Evolutionary conservation across 768 basidiomycete species (phyloP).

Genomic region (Mycena maculata): DNA sequence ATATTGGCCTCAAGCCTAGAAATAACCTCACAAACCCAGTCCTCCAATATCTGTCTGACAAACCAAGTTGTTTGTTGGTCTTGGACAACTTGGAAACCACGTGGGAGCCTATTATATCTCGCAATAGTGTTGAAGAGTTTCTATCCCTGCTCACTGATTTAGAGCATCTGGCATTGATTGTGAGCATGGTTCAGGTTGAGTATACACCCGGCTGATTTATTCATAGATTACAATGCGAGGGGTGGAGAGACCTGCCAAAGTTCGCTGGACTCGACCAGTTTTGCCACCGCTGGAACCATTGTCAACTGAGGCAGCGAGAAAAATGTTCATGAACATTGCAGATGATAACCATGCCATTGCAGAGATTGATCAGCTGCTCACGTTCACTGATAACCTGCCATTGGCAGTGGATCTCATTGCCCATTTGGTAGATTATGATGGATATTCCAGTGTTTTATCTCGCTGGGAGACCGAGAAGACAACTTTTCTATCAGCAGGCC

Average conservation of each 20-base stretch:
- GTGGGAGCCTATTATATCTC: background rate
- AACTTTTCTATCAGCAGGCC: background rate
- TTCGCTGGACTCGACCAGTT: background rate
- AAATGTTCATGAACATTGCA: background rate
- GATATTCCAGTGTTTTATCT: background rate
- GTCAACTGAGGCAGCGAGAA: background rate
- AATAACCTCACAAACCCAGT: background rate
- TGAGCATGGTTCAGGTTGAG: background rate
- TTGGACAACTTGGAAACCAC: constrained; percentile 8
- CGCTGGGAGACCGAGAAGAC: constrained; percentile 3
- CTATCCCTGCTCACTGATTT: background rate
- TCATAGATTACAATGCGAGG: constrained; percentile 1
- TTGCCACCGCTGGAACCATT: background rate
- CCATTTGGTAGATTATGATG: background rate
- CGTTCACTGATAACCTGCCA: background rate
- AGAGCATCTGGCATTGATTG: background rate
- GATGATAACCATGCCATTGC: background rate
- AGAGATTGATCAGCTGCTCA: background rate
- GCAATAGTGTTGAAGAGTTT: background rate
- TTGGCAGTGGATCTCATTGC: constrained; percentile 1
- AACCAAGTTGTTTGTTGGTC: background rate
- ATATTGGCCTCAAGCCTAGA: constrained; percentile 6
- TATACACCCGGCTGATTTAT: background rate
- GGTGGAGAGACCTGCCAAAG: background rate
- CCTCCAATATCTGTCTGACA: background rate